Evolutionary conservation across 305 asterid genomes (phyloP), one percentile per base, ranked within the genome.

Genomic region (Ruellia speciosa): DNA sequence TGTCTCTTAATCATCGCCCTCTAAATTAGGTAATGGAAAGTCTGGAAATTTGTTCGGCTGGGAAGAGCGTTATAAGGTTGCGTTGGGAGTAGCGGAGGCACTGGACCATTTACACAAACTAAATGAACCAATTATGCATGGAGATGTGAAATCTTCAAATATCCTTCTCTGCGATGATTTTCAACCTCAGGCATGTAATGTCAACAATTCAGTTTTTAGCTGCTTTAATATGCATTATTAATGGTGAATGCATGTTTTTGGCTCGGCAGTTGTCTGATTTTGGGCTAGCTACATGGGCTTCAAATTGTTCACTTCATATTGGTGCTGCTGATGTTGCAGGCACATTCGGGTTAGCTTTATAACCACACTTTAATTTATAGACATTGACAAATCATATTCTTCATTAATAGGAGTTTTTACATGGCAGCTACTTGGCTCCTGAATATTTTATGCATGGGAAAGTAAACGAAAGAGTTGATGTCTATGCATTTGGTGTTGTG

Each of bases 141-240:
- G 97, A 75, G 97, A 89, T 71, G 95, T 89, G 53, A 90, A 90
- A 68, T 84, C 97, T 58, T 86, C 97, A 59, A 90, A 90, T 69
- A 81, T 90, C 70, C 97, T 90, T 65, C 86, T 90, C 60, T 85
- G 86, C 4, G 83, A 87, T 79, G 68, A 70, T 76, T 86, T 77
- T 75, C 88, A 78, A 60, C 95, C 97, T 17, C 86, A 81, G 97
- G 97, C 86, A 47, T 58, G 40, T 18, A 20, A 49, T 39, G 0
- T 59, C 34, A 40, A 49, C 14, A 56, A 18, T 58, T 62, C 54
- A 13, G 0, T 63, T 56, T 31, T 45, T 49, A 16, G 7, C 55
- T 66, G 35, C 51, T 17, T 7, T 50, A 34, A 46, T 39, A 40
- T 17, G 9, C 6, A 9, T 6, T 40, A 0, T 43, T 43, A 11